A percentile compares a stretch with the other conserved stretches of the same genome.
Conservation (phyloP, 345 rosid genomes). For the Populus deltoides region DNA sequence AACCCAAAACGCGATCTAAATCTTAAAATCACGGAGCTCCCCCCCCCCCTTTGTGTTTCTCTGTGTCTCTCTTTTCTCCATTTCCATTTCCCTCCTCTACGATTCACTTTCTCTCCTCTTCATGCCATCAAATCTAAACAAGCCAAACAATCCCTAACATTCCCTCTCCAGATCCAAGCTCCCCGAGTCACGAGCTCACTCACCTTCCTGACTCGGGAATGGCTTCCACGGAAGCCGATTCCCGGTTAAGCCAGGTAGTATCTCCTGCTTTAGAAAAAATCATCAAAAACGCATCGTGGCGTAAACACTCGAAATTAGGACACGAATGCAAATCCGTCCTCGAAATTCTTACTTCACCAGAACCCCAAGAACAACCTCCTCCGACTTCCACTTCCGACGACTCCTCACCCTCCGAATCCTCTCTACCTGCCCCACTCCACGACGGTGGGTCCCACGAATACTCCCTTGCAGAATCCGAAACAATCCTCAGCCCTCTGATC, state of each 20-base stretch:
- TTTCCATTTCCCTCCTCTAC: not conserved
- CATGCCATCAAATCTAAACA: conserved; percentile 9
- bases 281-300: conserved; percentile 93
- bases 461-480: conserved; percentile 81
- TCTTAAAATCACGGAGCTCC: conserved; percentile 24
- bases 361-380: conserved; percentile 28
- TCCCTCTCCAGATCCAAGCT: conserved; percentile 38
- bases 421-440: conserved; percentile 79
- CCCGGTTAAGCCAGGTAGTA: conserved; percentile 75
- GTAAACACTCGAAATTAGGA: conserved; percentile 91
- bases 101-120: not conserved
- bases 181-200: conserved; percentile 25
- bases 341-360: conserved; percentile 56
- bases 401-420: conserved; percentile 50
- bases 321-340: conserved; percentile 91
- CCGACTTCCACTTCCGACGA: conserved; percentile 36
- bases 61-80: not conserved
- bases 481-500: conserved; percentile 77
- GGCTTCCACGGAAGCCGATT: conserved; percentile 99
- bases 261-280: conserved; percentile 83
- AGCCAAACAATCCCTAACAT: conserved; percentile 5
- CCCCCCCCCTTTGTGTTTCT: not conserved
- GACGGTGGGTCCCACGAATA: conserved; percentile 66
- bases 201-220: conserved; percentile 62
- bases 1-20: conserved; percentile 38